Conservation (phyloP, 371 early-diverging fungal species). For the Actinomucor elegans region DNA sequence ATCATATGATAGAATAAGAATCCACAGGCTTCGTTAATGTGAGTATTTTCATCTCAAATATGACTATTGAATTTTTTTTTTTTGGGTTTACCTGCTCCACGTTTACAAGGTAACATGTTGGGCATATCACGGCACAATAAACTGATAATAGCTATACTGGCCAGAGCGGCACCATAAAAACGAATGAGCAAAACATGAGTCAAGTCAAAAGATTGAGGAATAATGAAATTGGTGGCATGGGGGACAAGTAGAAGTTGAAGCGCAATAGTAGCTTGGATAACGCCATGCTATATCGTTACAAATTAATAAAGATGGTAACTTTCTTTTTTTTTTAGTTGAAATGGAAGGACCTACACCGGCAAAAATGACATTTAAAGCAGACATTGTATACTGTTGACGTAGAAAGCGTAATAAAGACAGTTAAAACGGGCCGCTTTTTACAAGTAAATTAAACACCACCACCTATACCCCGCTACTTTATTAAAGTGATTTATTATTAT, state of each 20-base stretch:
- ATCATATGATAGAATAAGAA: constrained; percentile 39
- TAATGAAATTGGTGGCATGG: constrained; percentile 6
- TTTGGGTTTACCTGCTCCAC: constrained; percentile 35
- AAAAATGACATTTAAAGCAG: constrained; percentile 20
- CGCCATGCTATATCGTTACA: constrained; percentile 37
- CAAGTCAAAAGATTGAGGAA: constrained; percentile 16
- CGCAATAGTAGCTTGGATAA: constrained; percentile 24
- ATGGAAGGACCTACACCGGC: constrained; percentile 20
- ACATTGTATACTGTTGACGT: constrained; percentile 4
- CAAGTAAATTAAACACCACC: too few relatives aligned
- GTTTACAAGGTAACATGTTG: constrained; percentile 46
- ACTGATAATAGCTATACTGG: constrained; percentile 25
- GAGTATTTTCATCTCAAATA: too few relatives aligned
- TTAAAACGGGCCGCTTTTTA: too few relatives aligned
- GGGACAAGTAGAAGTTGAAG: constrained; percentile 27
- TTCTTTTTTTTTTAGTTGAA: too few relatives aligned
- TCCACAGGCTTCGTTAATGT: constrained; percentile 21
- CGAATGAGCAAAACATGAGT: constrained; percentile 22
- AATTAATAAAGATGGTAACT: too few relatives aligned
- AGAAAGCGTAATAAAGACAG: background rate
- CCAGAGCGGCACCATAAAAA: constrained; percentile 33
- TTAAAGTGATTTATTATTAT: too few relatives aligned
- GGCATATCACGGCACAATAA: constrained; percentile 35
- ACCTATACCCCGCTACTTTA: too few relatives aligned
- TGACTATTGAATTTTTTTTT: background rate